Base-by-base conservation (phyloP, 129 eudicot species). In the Saussurea involucrata region DNA sequence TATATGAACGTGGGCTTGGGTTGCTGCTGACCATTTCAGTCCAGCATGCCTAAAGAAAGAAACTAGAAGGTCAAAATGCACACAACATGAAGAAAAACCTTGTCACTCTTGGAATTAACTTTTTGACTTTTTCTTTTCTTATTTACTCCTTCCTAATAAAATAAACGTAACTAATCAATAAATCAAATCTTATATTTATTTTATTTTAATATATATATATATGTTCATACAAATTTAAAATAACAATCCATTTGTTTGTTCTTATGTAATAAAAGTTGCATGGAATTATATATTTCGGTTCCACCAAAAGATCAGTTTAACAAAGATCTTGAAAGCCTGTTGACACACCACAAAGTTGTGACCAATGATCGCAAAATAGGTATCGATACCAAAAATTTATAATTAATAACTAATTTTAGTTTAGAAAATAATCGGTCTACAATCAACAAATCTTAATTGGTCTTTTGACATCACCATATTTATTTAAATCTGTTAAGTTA, bases 11-110 rank as follows among this genome's bases (percentile, higher is more conserved):
- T 60, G 15, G 34, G 58, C 21, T 74, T 74, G 55, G 33, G 33
- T 53, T 22, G 34, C 18, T 33, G 57, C 36, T 74, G 55, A 72
- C 76, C 31, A 72, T 4, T 58, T 72, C 44, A 60, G 33, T 33
- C 78, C 69, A 74, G 8, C 33, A 60, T 58, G 33, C 78, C 22
- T 53, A 53, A 53, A 53, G 61, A 53, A 53, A 58, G 57, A 29
- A 73, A 60, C 27, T 60, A 60, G 65, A 18, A 60, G 27, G 65
- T 60, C 65, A 60, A 60, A 60, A 21, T 60, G 27, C 27, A 60
- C 64, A 58, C 12, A 22, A 21, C 15, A 20, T 60, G 28, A 53
- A 53, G 22, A 53, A 53, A 53, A 49, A 49, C 20, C 6, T 13
- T 44, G 20, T 20, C 18, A 15, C 20, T 49, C 21, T 15, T 49